These are phyloP conservation scores for Globisporangium barbulae DNA, from an alignment of 352 stramenopile species.

Conservation along the genomic window DNA sequence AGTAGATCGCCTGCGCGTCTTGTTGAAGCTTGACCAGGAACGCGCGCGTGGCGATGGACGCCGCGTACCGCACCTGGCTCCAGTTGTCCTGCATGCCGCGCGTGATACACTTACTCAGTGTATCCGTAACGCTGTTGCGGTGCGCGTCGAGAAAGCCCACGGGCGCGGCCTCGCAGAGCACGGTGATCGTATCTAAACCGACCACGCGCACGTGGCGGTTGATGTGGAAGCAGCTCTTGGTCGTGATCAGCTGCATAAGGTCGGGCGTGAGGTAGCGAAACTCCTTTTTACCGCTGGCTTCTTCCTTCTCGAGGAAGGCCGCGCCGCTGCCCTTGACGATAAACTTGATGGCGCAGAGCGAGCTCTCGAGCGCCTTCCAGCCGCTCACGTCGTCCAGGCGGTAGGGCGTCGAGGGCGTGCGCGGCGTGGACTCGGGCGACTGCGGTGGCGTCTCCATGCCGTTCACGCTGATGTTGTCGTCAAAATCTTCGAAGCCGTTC, in stretches of 20 bases:
- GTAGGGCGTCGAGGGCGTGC: constrained; percentile 74
- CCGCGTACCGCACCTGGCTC: constrained; percentile 96
- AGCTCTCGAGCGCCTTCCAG: constrained; percentile 96
- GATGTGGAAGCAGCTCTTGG: constrained; percentile 88
- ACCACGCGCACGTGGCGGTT: constrained; percentile 94
- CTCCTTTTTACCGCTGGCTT: neutral
- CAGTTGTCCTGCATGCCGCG: constrained; percentile 94
- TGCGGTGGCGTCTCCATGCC: constrained; percentile 69
- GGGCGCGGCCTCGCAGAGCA: constrained; percentile 45
- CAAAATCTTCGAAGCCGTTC: constrained; percentile 64
- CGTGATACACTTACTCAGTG: constrained; percentile 60
- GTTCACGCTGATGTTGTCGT: constrained; percentile 82
- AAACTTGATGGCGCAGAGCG: constrained; percentile 81
- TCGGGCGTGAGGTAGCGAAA: constrained; percentile 68
- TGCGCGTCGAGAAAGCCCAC: constrained; percentile 46
- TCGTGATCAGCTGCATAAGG: constrained; percentile 66
- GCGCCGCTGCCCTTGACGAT: constrained; percentile 77
- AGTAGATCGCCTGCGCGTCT: constrained; percentile 52
- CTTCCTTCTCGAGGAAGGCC: constrained; percentile 46
- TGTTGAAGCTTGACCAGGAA: constrained; percentile 83
- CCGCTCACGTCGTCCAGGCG: constrained; percentile 95
- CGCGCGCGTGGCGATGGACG: constrained; percentile 87
- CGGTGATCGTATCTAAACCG: constrained; percentile 82
- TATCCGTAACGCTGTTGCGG: constrained; percentile 34
- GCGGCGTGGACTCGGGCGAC: constrained; percentile 56